phyloP scores from a whole-genome alignment of 345 rosid genomes.

The Eucalyptus grandis region DNA sequence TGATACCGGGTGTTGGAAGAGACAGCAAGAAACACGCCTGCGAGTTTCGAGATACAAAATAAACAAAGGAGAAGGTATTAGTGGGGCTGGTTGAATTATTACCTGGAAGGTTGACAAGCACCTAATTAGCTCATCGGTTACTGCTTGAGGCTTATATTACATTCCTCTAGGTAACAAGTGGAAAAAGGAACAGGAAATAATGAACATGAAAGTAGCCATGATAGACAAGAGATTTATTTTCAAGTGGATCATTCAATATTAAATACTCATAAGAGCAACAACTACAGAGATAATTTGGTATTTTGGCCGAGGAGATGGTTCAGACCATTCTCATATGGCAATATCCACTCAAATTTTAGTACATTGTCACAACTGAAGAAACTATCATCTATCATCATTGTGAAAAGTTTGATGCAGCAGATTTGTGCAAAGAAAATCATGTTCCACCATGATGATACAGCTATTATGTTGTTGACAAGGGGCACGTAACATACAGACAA shows the following conservation, averaged over 20 bases:
- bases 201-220: background rate
- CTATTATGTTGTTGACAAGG: background rate
- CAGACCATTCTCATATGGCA: background rate
- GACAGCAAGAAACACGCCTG: slow-evolving; percentile 68
- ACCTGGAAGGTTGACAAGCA: background rate
- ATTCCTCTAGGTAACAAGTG: background rate
- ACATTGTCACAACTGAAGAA: background rate
- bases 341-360: background rate
- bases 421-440: background rate
- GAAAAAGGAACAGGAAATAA: background rate
- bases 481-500: background rate
- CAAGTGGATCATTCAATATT: background rate
- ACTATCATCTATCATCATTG: background rate
- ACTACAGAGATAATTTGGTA: background rate
- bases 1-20: slow-evolving; percentile 90
- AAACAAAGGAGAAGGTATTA: background rate
- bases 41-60: background rate
- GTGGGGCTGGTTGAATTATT: background rate
- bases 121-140: background rate
- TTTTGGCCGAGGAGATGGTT: background rate
- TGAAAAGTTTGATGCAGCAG: background rate
- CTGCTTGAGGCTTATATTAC: background rate
- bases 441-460: background rate
- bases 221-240: background rate
- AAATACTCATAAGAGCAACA: background rate